A percentile compares a stretch with the other conserved stretches of the same genome.
phyloP scores from a whole-genome alignment of 2,329 filamentous ascomycete species.

The Laburnicola sp. region DNA sequence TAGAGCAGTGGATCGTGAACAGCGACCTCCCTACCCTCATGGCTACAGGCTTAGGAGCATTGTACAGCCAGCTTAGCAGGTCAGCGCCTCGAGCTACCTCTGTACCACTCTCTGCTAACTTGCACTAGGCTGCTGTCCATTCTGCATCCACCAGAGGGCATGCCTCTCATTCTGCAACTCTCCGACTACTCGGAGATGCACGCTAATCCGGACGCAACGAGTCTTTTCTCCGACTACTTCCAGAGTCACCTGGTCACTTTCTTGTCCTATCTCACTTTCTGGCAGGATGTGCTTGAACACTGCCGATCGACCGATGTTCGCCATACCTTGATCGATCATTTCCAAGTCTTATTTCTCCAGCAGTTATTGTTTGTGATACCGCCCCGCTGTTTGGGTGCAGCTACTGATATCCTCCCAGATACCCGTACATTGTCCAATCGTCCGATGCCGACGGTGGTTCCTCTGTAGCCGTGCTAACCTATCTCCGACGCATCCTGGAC shows the following conservation, averaged over 20 bases:
- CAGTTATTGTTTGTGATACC: slow-evolving; percentile 72
- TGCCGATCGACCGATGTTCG: slow-evolving; percentile 91
- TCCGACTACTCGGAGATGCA: slow-evolving; percentile 82
- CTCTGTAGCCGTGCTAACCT: slow-evolving; percentile 92
- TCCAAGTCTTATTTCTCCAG: slow-evolving; percentile 93
- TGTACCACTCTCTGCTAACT: background rate
- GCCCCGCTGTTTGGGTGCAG: background rate
- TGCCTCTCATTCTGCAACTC: slow-evolving; percentile 82
- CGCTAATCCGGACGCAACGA: slow-evolving; percentile 67
- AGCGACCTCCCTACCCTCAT: slow-evolving; percentile 95
- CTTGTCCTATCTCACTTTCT: slow-evolving; percentile 91
- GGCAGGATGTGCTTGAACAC: slow-evolving; percentile 97
- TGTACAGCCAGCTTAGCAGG: slow-evolving; percentile 69
- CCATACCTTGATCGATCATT: slow-evolving; percentile 91
- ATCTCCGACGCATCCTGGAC: slow-evolving; percentile 86
- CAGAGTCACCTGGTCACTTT: slow-evolving; percentile 90
- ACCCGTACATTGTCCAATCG: slow-evolving; percentile 92
- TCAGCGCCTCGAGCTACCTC: slow-evolving; percentile 29
- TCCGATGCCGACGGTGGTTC: slow-evolving; percentile 97
- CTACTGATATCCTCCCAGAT: slow-evolving; percentile 57
- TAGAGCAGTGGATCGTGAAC: slow-evolving; percentile 97
- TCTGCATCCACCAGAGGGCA: slow-evolving; percentile 69
- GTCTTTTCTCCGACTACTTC: slow-evolving; percentile 73
- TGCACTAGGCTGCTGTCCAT: slow-evolving; percentile 73
- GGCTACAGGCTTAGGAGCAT: slow-evolving; percentile 88